phyloP scores from a whole-genome alignment of 441 rosid genomes.

The Capsella rubella region DNA sequence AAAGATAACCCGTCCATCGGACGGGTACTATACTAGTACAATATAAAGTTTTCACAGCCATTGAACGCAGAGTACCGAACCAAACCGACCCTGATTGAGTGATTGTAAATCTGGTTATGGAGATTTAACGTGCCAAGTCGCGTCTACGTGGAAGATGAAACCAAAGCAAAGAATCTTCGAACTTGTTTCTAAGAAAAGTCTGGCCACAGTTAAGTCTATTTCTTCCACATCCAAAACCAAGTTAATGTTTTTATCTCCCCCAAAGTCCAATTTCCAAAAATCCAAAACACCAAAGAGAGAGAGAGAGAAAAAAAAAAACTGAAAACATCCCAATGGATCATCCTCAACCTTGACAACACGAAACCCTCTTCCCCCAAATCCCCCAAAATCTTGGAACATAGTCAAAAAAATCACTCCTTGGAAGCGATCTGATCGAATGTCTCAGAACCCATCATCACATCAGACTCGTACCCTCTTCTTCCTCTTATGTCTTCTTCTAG shows the following conservation, averaged over 20 bases:
- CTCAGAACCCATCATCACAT: constrained; percentile 39
- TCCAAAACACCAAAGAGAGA: constrained; percentile 3
- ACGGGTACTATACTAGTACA: too few species aligned
- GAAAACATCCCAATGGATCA: constrained; percentile 35
- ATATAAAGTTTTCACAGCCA: background rate
- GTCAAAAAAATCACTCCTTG: background rate
- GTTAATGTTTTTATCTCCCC: constrained; percentile 26
- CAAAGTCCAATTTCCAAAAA: constrained; percentile 35
- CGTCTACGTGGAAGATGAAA: constrained; percentile 29
- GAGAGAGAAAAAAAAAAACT: background rate
- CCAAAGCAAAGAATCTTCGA: constrained; percentile 36
- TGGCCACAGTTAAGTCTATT: constrained; percentile 9
- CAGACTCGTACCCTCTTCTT: constrained; percentile 30
- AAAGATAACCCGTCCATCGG: too few species aligned
- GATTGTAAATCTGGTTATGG: background rate
- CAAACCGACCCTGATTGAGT: background rate
- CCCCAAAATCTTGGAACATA: constrained; percentile 12
- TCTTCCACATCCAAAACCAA: constrained; percentile 18
- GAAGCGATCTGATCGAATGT: constrained; percentile 45
- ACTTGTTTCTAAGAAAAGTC: constrained; percentile 27
- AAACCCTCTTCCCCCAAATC: background rate
- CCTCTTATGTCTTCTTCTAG: constrained; percentile 51
- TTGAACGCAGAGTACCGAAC: background rate
- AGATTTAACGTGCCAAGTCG: background rate
- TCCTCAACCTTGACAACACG: constrained; percentile 39